These are phyloP conservation scores for Tuber calosporum DNA, from an alignment of 495 filamentous ascomycete genomes.

Conservation along the genomic window DNA sequence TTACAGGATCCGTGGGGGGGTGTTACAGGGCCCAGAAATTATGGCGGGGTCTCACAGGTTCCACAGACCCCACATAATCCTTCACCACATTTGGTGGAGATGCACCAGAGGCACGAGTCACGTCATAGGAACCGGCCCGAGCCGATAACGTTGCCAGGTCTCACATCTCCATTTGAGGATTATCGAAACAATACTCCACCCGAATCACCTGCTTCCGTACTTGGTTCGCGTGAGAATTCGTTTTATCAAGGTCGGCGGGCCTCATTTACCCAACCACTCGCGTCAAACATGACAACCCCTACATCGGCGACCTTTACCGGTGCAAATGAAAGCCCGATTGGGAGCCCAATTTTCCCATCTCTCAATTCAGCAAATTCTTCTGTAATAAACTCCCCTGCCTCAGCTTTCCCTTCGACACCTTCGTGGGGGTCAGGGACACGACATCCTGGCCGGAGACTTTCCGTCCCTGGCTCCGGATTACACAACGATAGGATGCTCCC, in stretches of 20 bases:
- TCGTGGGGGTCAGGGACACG: constrained; percentile 29
- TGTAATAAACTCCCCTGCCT: constrained; percentile 24
- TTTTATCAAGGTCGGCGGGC: constrained; percentile 20
- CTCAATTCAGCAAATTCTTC: constrained; percentile 29
- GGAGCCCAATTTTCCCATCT: constrained; percentile 25
- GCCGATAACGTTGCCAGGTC: constrained; percentile 34
- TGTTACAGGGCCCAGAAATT: not conserved
- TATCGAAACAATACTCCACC: constrained; percentile 41
- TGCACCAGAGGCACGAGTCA: constrained; percentile 32
- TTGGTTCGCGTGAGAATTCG: constrained; percentile 25
- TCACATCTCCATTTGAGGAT: constrained; percentile 30
- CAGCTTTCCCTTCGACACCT: constrained; percentile 11
- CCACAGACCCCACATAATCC: constrained; percentile 9
- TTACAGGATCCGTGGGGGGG: constrained; percentile 8
- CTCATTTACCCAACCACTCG: constrained; percentile 25
- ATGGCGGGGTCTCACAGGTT: constrained; percentile 4
- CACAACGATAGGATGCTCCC: constrained; percentile 19
- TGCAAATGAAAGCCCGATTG: constrained; percentile 36
- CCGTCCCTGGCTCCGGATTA: constrained; percentile 24
- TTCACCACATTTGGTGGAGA: constrained; percentile 6
- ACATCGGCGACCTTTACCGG: constrained; percentile 36
- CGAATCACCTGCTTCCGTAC: constrained; percentile 37
- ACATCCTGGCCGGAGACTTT: constrained; percentile 27
- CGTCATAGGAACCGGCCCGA: constrained; percentile 35
- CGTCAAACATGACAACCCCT: constrained; percentile 38